Base-by-base conservation (phyloP, 768 basidiomycete genomes). In the Nidularia pulvinata region DNA sequence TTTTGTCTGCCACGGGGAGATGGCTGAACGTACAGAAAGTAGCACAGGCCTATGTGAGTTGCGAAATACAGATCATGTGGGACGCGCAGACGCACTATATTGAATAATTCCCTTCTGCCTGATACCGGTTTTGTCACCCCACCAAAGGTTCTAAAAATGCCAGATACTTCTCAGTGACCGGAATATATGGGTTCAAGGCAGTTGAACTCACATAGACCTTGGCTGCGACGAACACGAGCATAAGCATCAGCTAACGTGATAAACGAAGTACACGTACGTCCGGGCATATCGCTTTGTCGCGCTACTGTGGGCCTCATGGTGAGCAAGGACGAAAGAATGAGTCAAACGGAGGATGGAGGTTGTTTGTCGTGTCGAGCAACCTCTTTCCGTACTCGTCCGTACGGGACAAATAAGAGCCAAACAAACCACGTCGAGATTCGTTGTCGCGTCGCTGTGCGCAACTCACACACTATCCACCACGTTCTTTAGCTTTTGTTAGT, bases 1-100 rank as follows among this genome's bases (percentile, higher is more conserved):
- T 55, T 83, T 85, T 59, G 89, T 82, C 67, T 87, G 85, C 76
- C 82, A 89, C 6, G 93, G 90, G n/a, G 94, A 94, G 57, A 95
- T 63, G 58, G 81, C 95, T 97, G 45, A 30, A 45, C 22, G 44
- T 22, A 33, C 14, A 56, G 19, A 19, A 19, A 19, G 19, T 19
- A 19, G 19, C 19, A 19, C 19, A 19, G 19, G 50, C 46, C 9
- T 10, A 33, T 53, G 43, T 22, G 33, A 46, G 49, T 48, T 33
- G 42, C 25, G 45, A 54, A n/a, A 43, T 30, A 43, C 22, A 55
- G 39, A 43, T 35, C 35, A 43, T 44, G 39, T 9, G 35, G 46
- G 5, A 30, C 25, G 45, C 36, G 48, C 39, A 7, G 14, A 83
- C 92, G 74, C 64, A 96, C 95, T 80, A 80, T 96, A 97, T 63